Evolutionary conservation across 2,329 filamentous ascomycete genomes (phyloP), one percentile per base, ranked within the genome.

Genomic region (Dactylellina sp.): DNA sequence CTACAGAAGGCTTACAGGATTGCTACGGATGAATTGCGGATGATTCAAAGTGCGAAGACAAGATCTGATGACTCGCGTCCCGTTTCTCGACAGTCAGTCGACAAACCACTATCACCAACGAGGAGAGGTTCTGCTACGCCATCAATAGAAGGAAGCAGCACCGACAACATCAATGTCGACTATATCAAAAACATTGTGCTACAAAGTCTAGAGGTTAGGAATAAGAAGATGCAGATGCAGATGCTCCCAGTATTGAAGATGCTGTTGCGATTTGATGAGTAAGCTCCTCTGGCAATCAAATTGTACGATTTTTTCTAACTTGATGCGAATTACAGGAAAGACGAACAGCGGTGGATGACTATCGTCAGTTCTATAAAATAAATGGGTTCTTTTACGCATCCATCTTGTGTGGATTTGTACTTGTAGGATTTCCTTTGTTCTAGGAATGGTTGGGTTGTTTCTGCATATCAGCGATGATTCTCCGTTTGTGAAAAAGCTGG

Each of bases 291-390:
- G 4, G 20, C 20, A 7, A 53, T 86, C 85, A 75, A 78, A 81
- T n/a, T 22, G 5, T 55, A 9, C 20, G 4, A 44, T n/a, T 20
- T 25, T 35, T 59, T 32, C 49, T 70, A 62, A 61, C n/a, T 7
- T 7, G 16, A n/a, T 42, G 42, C 3, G 9, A 4, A 66, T 71
- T 37, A 62, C 66, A 88, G 86, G 78, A 87, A 86, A 77, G 93
- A 97, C 77, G 91, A 95, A 82, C 89, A 95, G 81, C 94, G 92
- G 81, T 96, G 92, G 92, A 87, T 89, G 81, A 86, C 89, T 16
- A 92, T 90, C 1, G 89, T 96, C 14, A 84, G 86, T 72, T 71
- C 72, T 14, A 71, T 71, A 24, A 75, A 70, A 66, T 66, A 55
- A 32, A 57, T 20, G 32, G 5, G 5, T 35, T 24, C 6, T 59